A percentile compares a stretch with the other conserved stretches of the same genome.
These are phyloP conservation scores for Saccharum officinarum DNA, from an alignment of 176 grass and related monocot species.

Conservation along the genomic window DNA sequence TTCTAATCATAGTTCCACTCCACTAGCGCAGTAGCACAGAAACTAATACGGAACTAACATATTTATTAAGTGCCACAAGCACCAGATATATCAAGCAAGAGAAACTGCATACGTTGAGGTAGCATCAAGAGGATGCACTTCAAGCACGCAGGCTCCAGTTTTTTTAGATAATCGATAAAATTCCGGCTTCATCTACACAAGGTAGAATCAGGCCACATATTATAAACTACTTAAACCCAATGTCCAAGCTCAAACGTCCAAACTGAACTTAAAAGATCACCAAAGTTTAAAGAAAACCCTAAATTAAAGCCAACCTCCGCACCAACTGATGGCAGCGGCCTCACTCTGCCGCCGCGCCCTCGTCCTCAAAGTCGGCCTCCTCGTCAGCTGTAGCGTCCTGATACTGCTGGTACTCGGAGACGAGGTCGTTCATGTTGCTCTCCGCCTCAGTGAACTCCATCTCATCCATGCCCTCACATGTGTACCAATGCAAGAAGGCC, in stretches of 20 bases:
- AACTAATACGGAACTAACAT: background rate
- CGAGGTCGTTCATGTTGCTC: slow-evolving; percentile 61
- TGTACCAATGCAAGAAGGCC: slow-evolving; percentile 95
- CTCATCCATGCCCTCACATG: slow-evolving; percentile 55
- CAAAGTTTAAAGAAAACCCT: background rate
- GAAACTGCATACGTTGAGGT: background rate
- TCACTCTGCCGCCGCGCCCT: slow-evolving; percentile 31
- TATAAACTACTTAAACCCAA: too few relatives aligned
- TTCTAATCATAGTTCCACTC: background rate
- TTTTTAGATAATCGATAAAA: too few relatives aligned
- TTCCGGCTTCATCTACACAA: too few relatives aligned
- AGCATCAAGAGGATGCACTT: background rate
- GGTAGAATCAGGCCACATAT: too few relatives aligned
- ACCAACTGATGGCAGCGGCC: too few relatives aligned
- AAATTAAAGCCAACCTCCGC: background rate
- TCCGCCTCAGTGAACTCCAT: slow-evolving; percentile 84
- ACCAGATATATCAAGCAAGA: too few relatives aligned
- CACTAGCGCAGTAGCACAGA: background rate
- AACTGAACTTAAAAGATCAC: background rate
- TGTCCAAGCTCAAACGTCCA: too few relatives aligned
- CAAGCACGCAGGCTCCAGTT: background rate
- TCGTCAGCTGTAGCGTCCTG: slow-evolving; percentile 47
- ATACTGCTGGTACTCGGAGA: slow-evolving; percentile 61
- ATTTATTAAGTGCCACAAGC: background rate
- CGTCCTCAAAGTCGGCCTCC: slow-evolving; percentile 39